Evolutionary conservation across 2,329 filamentous ascomycete genomes (phyloP).

Genomic region (Allantophomopsis lycopodina): DNA sequence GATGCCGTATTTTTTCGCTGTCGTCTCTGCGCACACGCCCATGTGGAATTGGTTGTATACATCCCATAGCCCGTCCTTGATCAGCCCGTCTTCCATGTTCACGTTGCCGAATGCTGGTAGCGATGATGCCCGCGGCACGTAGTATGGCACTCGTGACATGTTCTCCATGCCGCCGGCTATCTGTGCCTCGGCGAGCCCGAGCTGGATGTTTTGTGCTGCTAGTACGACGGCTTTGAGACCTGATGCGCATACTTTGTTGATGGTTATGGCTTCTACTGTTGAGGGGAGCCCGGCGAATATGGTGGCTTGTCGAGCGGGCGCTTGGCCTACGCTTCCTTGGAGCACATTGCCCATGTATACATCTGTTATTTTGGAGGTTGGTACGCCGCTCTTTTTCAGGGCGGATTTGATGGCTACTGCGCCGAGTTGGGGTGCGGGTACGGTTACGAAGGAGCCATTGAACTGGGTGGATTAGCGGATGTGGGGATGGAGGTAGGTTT

Average conservation of each 20-base stretch:
- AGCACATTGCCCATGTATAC: constrained; percentile 98
- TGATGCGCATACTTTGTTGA: constrained; percentile 97
- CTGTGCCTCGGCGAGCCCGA: constrained; percentile 78
- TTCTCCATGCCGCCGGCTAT: constrained; percentile 96
- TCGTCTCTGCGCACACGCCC: constrained; percentile 93
- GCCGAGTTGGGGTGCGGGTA: constrained; percentile 78
- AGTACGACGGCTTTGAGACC: constrained; percentile 85
- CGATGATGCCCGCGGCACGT: constrained; percentile 68
- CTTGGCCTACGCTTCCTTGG: constrained; percentile 70
- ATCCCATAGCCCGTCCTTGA: constrained; percentile 91
- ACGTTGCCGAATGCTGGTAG: constrained; percentile 78
- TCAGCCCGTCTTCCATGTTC: constrained; percentile 78
- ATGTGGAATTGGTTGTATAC: constrained; percentile 97
- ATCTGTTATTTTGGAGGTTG: constrained; percentile 68
- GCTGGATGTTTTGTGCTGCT: constrained; percentile 87
- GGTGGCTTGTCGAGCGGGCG: constrained; percentile 79
- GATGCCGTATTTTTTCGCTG: constrained; percentile 74
- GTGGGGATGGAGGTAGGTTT: no score
- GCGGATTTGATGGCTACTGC: constrained; percentile 87
- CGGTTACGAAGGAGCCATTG: constrained; percentile 77
- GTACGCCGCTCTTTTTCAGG: constrained; percentile 72
- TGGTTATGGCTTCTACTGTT: constrained; percentile 75
- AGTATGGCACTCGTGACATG: constrained; percentile 91
- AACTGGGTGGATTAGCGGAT: constrained; percentile 42
- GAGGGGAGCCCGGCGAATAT: constrained; percentile 77